Evolutionary conservation across 2,329 filamentous ascomycete genomes (phyloP), one percentile per base, ranked within the genome.

Genomic region (Tolypocladium ovalisporum): DNA sequence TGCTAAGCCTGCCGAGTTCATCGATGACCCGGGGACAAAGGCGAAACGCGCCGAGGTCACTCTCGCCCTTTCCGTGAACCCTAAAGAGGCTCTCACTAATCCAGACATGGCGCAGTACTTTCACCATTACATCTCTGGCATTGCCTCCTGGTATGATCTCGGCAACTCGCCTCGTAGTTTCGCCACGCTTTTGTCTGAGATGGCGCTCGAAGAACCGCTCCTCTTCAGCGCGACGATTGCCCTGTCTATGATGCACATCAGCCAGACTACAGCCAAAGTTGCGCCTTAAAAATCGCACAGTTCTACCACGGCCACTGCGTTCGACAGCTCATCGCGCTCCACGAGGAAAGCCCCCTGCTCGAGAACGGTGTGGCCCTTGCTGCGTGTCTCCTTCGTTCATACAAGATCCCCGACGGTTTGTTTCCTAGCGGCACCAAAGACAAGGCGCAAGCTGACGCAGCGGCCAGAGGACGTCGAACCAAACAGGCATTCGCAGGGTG

Each of bases 131-230:
- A 69, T 72, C 10, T 58, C 61, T 1, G 57, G 64, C 40, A 63
- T 78, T 22, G 75, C 76, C 1, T 63, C 66, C 2, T 79, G 76
- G 76, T 79, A 78, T 61, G 76, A 79, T 54, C 68, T 79, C 9
- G 75, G 73, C 52, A 76, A 79, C 57, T 57, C 65, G 1, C 55
- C 62, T 2, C 65, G 62, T 0, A 61, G 65, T 4, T 79, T 79
- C 37, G 66, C 63, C 7, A 68, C 63, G 4, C 44, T 63, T 0
- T 69, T 79, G 0, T 71, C 75, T 0, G 55, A 60, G 6, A 57
- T 68, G 10, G 72, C 76, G 1, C 63, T 77, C 12, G 66, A 72
- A 1, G 73, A 70, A 39, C 64, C 73, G 1, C 64, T 79, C 0
- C 65, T 79, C 2, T 74, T 79, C 61, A 71, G 68, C 52, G 75